These are phyloP conservation scores for Physcomitrellopsis africana DNA, from an alignment of 225 moss, liverwort and hornwort species.

Conservation along the genomic window DNA sequence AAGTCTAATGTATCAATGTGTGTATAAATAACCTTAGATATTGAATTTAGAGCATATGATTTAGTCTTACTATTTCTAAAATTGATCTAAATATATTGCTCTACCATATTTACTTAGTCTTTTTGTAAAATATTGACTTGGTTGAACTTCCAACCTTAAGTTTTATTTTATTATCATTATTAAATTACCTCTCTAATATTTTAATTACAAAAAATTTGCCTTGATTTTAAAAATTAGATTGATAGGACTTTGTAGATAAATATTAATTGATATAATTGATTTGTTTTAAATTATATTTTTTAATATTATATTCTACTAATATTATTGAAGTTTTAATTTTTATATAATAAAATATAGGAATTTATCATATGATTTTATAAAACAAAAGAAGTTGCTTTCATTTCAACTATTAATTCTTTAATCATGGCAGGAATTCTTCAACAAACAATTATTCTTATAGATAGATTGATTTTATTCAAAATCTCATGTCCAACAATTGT, in stretches of 20 bases:
- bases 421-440: constrained; percentile 51
- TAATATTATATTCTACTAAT: background rate
- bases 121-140: background rate
- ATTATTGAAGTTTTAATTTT: background rate
- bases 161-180: background rate
- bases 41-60: background rate
- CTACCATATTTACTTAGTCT: background rate
- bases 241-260: no score
- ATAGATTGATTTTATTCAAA: constrained; percentile 2
- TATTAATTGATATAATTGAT: no score
- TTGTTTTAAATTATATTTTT: background rate
- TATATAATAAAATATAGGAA: constrained; percentile 1
- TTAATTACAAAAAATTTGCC: background rate
- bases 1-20: no score
- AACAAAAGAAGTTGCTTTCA: background rate
- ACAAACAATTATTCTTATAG: constrained; percentile 29
- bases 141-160: background rate
- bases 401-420: background rate
- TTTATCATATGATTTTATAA: background rate
- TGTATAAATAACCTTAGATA: background rate
- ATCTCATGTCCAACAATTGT: constrained; percentile 17
- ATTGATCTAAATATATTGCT: background rate
- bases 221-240: no score
- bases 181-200: background rate
- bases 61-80: background rate